Conservation (phyloP, 768 basidiomycete genomes). For the Mycena floridula region DNA sequence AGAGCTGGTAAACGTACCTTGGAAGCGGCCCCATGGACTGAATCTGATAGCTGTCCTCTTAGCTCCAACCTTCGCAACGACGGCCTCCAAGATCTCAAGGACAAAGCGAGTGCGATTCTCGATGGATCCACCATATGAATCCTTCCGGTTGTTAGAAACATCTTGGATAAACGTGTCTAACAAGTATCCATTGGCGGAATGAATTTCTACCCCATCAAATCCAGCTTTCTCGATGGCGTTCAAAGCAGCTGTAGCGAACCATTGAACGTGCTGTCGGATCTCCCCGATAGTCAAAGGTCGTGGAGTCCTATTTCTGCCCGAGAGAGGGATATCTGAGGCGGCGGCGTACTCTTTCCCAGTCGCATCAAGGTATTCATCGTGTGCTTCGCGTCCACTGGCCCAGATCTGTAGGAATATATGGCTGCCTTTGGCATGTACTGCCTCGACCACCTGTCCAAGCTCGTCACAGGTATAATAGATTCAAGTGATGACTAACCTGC, state of each 20-base stretch:
- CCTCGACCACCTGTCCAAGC: slow-evolving; percentile 31
- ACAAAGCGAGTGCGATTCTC: slow-evolving; percentile 44
- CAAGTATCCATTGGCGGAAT: slow-evolving; percentile 25
- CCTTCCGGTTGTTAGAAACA: slow-evolving; percentile 36
- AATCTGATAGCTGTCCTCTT: slow-evolving; percentile 39
- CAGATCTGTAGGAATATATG: slow-evolving; percentile 45
- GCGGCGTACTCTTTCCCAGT: too few relatives aligned
- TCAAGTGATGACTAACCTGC: slow-evolving; percentile 3
- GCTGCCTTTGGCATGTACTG: slow-evolving; percentile 32
- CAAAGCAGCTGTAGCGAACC: slow-evolving; percentile 38
- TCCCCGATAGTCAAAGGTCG: slow-evolving; percentile 31
- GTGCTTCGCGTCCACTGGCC: slow-evolving; percentile 36
- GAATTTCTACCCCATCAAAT: slow-evolving; percentile 53
- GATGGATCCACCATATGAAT: slow-evolving; percentile 48
- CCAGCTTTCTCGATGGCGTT: slow-evolving; percentile 41
- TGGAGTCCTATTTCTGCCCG: slow-evolving; percentile 7
- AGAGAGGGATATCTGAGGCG: slow-evolving; percentile 15
- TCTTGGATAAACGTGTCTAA: slow-evolving; percentile 43
- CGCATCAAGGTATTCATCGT: slow-evolving; percentile 11
- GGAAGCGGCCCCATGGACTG: slow-evolving; percentile 34
- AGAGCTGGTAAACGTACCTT: slow-evolving; percentile 17
- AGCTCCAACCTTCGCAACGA: slow-evolving; percentile 35
- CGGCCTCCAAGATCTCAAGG: slow-evolving; percentile 39
- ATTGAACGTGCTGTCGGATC: slow-evolving; percentile 31
- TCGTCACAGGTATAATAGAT: not conserved